Conservation (phyloP, 176 grass and related monocot genomes). For the Phoenix dactylifera region DNA sequence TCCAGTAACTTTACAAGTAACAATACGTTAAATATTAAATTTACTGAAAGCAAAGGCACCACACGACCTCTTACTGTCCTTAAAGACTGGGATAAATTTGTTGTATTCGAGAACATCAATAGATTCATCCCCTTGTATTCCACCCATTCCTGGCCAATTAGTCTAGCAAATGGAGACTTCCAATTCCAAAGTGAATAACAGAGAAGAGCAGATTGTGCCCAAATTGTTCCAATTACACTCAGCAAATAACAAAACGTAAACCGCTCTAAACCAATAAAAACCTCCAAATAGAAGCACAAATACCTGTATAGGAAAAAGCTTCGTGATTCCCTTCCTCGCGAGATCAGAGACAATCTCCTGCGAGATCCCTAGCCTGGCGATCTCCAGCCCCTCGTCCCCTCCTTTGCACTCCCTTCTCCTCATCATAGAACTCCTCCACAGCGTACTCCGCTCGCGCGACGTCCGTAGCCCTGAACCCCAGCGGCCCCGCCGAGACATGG, state of each 20-base stretch:
- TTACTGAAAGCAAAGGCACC: no score
- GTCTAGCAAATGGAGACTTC: no score
- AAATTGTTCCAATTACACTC: no score
- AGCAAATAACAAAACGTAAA: neutral
- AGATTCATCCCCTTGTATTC: no score
- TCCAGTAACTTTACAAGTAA: no score
- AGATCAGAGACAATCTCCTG: conserved; percentile 60
- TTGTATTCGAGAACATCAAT: no score
- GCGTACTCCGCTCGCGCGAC: conserved; percentile 21
- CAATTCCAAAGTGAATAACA: no score
- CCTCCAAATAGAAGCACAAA: neutral
- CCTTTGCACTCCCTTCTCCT: conserved; percentile 22
- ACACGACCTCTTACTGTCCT: no score
- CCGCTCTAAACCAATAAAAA: neutral
- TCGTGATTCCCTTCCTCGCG: conserved; percentile 52
- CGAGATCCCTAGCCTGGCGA: conserved; percentile 73
- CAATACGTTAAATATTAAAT: no score
- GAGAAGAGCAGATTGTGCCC: no score
- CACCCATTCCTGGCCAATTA: no score
- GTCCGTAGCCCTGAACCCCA: conserved; percentile 36
- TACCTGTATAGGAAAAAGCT: conserved; percentile 97
- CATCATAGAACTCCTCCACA: conserved; percentile 36
- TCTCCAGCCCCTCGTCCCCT: conserved; percentile 48
- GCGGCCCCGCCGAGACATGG: conserved; percentile 24
- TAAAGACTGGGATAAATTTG: no score